Conservation (phyloP, 495 filamentous ascomycete genomes). For the Aspergillus diversus region DNA sequence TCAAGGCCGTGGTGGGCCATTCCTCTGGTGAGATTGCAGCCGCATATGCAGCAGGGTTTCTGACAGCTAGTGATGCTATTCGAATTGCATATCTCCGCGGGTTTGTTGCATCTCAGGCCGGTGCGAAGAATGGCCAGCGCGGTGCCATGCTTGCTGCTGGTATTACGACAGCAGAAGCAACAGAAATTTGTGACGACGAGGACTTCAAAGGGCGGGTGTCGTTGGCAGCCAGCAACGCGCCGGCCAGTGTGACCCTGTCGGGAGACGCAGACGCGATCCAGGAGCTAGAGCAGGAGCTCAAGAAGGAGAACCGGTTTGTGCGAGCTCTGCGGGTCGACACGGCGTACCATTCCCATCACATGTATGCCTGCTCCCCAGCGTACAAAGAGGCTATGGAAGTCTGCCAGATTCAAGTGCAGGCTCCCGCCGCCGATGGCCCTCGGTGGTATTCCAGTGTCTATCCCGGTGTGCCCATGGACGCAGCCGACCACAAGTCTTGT, state of each 20-base stretch:
- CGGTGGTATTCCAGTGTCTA: conserved; percentile 29
- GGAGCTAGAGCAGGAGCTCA: conserved; percentile 47
- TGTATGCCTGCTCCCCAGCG: conserved; percentile 31
- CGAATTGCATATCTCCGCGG: conserved; percentile 59
- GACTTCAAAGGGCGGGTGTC: conserved; percentile 33
- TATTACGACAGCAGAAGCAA: conserved; percentile 44
- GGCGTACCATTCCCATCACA: conserved; percentile 56
- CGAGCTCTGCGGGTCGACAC: conserved; percentile 55
- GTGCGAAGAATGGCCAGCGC: conserved; percentile 12
- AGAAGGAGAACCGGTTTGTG: conserved; percentile 51
- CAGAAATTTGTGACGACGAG: conserved; percentile 31
- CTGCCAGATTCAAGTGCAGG: background rate
- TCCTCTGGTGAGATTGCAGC: conserved; percentile 44
- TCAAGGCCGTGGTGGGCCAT: conserved; percentile 40
- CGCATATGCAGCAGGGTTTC: conserved; percentile 39
- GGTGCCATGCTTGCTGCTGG: conserved; percentile 62
- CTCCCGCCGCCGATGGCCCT: background rate
- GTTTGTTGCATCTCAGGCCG: background rate
- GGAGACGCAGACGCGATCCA: conserved; percentile 33
- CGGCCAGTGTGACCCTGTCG: conserved; percentile 44
- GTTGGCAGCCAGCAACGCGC: conserved; percentile 41
- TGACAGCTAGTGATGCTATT: conserved; percentile 47
- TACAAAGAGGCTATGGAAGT: conserved; percentile 24
- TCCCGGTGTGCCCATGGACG: background rate
- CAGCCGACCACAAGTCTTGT: background rate